Percentiles rank a stretch among this genome's conserved stretches.
These are phyloP conservation scores for Eutrema yunnanense DNA, from an alignment of 345 rosid genomes.

Conservation along the genomic window DNA sequence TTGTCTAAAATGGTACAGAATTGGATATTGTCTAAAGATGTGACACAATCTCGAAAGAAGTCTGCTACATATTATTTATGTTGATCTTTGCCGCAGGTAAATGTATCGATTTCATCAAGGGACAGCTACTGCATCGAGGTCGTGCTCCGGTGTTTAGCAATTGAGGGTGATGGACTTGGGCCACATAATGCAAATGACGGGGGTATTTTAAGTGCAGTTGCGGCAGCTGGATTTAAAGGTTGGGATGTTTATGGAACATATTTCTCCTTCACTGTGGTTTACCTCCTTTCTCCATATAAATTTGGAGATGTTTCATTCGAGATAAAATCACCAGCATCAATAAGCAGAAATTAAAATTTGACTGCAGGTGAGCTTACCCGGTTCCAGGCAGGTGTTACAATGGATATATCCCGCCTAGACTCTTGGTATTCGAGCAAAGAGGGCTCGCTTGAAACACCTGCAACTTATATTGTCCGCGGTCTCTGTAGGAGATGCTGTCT, in stretches of 20 bases:
- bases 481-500: conserved; percentile 94
- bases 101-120: conserved; percentile 65
- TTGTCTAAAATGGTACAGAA: neutral
- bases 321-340: conserved; percentile 1
- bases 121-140: conserved; percentile 80
- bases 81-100: conserved; percentile 46
- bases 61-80: neutral
- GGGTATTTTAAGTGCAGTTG: conserved; percentile 70
- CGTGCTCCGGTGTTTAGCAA: conserved; percentile 82
- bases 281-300: neutral
- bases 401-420: conserved; percentile 91
- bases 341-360: neutral
- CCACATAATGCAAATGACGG: conserved; percentile 56
- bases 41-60: neutral
- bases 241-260: conserved; percentile 14
- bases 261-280: conserved; percentile 12
- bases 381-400: conserved; percentile 83
- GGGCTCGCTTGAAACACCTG: conserved; percentile 64
- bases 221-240: conserved; percentile 98
- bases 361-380: conserved; percentile 86
- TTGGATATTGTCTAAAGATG: neutral
- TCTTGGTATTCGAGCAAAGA: conserved; percentile 85
- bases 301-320: neutral
- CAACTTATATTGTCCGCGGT: conserved; percentile 71
- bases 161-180: conserved; percentile 87